phyloP scores from a whole-genome alignment of 176 grass and related monocot genomes.

The Rhipidocladum racemiflorum region DNA sequence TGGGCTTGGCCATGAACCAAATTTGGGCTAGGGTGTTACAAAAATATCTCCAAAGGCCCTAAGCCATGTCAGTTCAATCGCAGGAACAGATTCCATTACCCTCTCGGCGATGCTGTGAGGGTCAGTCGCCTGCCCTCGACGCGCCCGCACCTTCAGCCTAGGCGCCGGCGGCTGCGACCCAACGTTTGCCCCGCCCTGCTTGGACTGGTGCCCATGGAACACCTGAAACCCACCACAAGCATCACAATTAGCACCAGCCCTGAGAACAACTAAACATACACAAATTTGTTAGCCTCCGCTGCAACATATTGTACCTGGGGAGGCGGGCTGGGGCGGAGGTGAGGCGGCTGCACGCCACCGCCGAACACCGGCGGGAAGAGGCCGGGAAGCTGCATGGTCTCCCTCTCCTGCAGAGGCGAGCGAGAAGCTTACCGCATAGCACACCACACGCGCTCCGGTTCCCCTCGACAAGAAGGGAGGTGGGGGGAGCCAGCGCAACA shows the following conservation, averaged over 20 bases:
- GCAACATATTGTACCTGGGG: constrained; percentile 46
- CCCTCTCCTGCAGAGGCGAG: constrained; percentile 64
- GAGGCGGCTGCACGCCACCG: constrained; percentile 62
- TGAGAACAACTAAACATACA: background rate
- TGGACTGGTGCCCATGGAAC: constrained; percentile 69
- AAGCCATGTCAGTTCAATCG: background rate
- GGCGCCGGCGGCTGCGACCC: constrained; percentile 65
- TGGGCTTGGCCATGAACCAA: too few relatives aligned
- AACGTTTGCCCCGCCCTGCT: constrained; percentile 41
- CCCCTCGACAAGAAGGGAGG: background rate
- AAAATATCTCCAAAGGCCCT: background rate
- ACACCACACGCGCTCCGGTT: background rate
- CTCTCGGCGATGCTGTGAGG: constrained; percentile 97
- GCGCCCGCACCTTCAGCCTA: constrained; percentile 86
- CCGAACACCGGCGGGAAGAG: constrained; percentile 78
- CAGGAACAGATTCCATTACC: constrained; percentile 39
- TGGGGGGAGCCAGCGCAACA: constrained; percentile 21
- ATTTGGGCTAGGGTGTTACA: too few relatives aligned
- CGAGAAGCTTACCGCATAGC: constrained; percentile 11
- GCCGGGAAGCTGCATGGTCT: constrained; percentile 57
- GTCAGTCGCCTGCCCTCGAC: constrained; percentile 90
- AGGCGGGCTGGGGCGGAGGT: constrained; percentile 70
- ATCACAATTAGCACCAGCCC: background rate
- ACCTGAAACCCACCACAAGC: constrained; percentile 44
- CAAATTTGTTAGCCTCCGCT: background rate